Evolutionary conservation across 257 asterid genomes (phyloP).

Genomic region (Haberlea rhodopensis): DNA sequence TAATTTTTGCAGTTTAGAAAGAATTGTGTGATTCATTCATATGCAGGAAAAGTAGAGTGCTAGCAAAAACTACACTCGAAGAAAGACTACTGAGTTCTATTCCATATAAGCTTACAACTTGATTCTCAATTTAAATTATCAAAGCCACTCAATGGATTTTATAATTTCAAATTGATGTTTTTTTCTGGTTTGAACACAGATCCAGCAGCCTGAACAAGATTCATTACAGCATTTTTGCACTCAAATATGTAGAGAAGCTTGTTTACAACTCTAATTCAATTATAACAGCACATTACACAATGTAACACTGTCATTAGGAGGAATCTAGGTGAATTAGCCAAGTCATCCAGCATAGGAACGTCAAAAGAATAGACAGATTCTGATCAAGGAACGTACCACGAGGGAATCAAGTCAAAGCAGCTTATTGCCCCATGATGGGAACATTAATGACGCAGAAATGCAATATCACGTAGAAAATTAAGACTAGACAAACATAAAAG

Average conservation of each 20-base stretch:
- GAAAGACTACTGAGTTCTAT: not conserved
- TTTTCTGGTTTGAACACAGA: not conserved
- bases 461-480: too few relatives aligned
- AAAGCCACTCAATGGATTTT: not conserved
- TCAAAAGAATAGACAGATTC: slow-evolving; percentile 13
- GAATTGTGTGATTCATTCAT: slow-evolving; percentile 10
- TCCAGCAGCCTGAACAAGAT: not conserved
- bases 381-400: not conserved
- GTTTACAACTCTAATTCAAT: slow-evolving; percentile 6
- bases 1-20: not conserved
- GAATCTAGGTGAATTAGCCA: slow-evolving; percentile 18
- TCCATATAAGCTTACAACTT: not conserved
- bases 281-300: slow-evolving; percentile 3
- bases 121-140: not conserved
- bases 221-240: not conserved
- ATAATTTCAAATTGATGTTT: not conserved
- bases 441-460: not conserved
- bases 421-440: not conserved
- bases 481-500: too few relatives aligned
- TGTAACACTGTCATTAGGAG: slow-evolving; percentile 2
- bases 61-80: not conserved
- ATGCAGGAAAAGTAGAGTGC: not conserved
- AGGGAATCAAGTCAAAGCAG: slow-evolving; percentile 22
- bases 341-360: slow-evolving; percentile 17
- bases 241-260: slow-evolving; percentile 6